phyloP scores from a whole-genome alignment of 805 yeast species.

The Ogataea nonfermentans region DNA sequence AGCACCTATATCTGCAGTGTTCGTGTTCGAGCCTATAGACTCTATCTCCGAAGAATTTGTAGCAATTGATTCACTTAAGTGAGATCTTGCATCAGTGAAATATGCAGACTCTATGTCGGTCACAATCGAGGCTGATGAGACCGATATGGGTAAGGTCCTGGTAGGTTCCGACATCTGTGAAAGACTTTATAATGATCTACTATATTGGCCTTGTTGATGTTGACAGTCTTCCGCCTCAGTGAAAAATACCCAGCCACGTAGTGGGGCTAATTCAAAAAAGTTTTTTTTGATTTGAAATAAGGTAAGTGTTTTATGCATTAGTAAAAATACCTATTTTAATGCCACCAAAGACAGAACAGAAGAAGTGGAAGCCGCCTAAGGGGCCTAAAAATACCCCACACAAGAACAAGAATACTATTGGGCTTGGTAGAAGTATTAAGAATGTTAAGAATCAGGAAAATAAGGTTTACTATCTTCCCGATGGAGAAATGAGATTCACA shows the following conservation, averaged over 20 bases:
- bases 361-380: slow-evolving; percentile 84
- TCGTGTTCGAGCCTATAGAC: not conserved
- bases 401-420: slow-evolving; percentile 79
- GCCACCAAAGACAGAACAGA: slow-evolving; percentile 49
- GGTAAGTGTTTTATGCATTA: not conserved
- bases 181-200: not conserved
- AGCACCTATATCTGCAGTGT: not conserved
- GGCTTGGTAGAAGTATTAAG: slow-evolving; percentile 80
- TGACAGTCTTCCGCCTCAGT: slow-evolving; percentile 6
- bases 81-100: slow-evolving; percentile 27
- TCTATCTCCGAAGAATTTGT: slow-evolving; percentile 1
- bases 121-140: slow-evolving; percentile 16
- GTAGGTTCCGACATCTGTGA: not conserved
- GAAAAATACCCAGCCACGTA: not conserved
- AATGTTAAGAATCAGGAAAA: slow-evolving; percentile 71
- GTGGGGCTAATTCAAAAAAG: slow-evolving; percentile 6
- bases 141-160: not conserved
- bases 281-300: slow-evolving; percentile 3
- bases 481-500: slow-evolving; percentile 86
- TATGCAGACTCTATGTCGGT: slow-evolving; percentile 24
- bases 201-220: not conserved
- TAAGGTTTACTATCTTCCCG: slow-evolving; percentile 69
- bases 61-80: slow-evolving; percentile 14
- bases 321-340: slow-evolving; percentile 9
- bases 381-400: slow-evolving; percentile 91